These are phyloP conservation scores for Claviceps capensis DNA, from an alignment of 2,329 filamentous ascomycete species.

Conservation along the genomic window DNA sequence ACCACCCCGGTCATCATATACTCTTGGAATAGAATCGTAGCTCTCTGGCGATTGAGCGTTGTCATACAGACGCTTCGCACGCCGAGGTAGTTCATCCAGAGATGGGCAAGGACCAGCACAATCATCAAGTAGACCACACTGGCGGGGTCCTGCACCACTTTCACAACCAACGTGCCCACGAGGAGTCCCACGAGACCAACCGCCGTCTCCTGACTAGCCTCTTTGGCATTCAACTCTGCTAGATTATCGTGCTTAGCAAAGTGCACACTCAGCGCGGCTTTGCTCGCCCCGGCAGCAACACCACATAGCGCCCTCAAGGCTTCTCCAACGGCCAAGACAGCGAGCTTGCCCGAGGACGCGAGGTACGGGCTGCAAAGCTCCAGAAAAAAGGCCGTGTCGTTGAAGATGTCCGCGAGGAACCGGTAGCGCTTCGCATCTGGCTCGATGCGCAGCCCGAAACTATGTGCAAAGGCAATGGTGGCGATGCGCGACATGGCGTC, in stretches of 20 bases:
- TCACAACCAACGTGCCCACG: conserved; percentile 68
- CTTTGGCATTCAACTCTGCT: conserved; percentile 87
- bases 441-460: conserved; percentile 68
- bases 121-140: conserved; percentile 66
- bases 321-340: conserved; percentile 35
- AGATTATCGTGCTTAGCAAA: conserved; percentile 81
- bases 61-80: conserved; percentile 75
- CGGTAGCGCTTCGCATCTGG: conserved; percentile 86
- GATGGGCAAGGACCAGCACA: conserved; percentile 58
- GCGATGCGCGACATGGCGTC: conserved; percentile 69
- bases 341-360: conserved; percentile 36
- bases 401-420: conserved; percentile 76
- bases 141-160: conserved; percentile 52
- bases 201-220: conserved; percentile 89
- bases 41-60: conserved; percentile 74
- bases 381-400: conserved; percentile 75
- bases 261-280: conserved; percentile 82
- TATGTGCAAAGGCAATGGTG: conserved; percentile 76
- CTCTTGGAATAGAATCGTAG: conserved; percentile 59
- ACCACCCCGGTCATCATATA: conserved; percentile 36
- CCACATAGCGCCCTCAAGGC: conserved; percentile 58
- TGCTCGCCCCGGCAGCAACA: conserved; percentile 78
- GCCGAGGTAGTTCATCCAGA: conserved; percentile 75
- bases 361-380: conserved; percentile 70
- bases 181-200: conserved; percentile 83